phyloP scores from a whole-genome alignment of 805 yeast genomes.

The Saturnispora zaruensis region DNA sequence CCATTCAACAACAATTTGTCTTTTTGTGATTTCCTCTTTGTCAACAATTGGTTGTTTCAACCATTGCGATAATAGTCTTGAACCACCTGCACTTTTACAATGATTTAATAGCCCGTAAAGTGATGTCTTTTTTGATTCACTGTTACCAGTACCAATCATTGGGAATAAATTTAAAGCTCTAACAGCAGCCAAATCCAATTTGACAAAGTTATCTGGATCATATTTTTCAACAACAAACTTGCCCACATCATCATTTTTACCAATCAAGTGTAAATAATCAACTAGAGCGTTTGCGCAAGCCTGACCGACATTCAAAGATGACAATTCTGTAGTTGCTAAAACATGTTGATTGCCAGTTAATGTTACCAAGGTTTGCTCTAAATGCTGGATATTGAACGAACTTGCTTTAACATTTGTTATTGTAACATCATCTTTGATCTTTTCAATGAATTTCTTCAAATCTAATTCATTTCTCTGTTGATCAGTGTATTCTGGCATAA shows the following conservation, averaged over 20 bases:
- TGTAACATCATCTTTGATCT: conserved; percentile 70
- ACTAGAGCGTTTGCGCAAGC: conserved; percentile 62
- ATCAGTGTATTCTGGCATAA: conserved; percentile 39
- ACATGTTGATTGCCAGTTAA: conserved; percentile 51
- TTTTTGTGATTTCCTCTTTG: conserved; percentile 43
- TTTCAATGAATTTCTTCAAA: conserved; percentile 54
- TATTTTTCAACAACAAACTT: conserved; percentile 53
- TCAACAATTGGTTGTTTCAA: conserved; percentile 87
- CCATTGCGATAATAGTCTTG: conserved; percentile 86
- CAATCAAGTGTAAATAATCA: conserved; percentile 55
- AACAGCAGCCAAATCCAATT: conserved; percentile 83
- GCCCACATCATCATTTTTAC: conserved; percentile 47
- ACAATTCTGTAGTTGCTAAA: conserved; percentile 47
- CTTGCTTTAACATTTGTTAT: conserved; percentile 50
- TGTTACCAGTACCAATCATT: conserved; percentile 29
- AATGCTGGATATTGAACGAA: conserved; percentile 55
- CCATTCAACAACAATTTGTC: conserved; percentile 71
- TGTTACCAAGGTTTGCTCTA: conserved; percentile 71
- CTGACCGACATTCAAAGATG: conserved; percentile 43
- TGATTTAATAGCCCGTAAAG: conserved; percentile 78
- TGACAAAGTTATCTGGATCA: conserved; percentile 74
- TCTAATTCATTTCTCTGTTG: conserved; percentile 37
- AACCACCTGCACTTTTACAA: conserved; percentile 86
- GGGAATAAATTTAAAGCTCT: conserved; percentile 85
- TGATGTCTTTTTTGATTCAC: conserved; percentile 38